Evolutionary conservation across 2,329 filamentous ascomycete species (phyloP).

Genomic region (Paecilomyces niveus): DNA sequence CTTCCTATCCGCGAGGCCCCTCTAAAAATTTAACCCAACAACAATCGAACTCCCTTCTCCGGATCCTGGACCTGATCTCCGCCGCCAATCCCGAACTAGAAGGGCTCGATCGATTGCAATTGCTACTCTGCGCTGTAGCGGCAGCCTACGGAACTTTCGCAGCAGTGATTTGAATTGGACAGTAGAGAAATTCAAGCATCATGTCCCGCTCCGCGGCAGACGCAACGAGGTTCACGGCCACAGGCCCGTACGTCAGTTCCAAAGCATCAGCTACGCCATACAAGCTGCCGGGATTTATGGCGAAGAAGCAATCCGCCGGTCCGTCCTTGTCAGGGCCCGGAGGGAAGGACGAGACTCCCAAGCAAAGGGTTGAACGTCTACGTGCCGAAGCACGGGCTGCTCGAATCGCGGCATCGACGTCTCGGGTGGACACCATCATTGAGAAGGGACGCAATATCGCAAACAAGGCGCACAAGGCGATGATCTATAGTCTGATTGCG

Average conservation of each 20-base stretch:
- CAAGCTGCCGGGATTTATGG: conserved; percentile 23
- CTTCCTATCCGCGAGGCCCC: background rate
- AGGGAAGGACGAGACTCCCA: conserved; percentile 51
- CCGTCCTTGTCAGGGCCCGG: conserved; percentile 16
- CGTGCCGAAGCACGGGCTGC: conserved; percentile 62
- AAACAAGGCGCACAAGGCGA: conserved; percentile 54
- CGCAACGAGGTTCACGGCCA: conserved; percentile 46
- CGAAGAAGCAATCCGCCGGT: conserved; percentile 6
- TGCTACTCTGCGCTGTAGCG: background rate
- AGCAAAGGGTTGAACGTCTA: conserved; percentile 62
- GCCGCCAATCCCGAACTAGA: background rate
- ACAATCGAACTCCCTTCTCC: background rate
- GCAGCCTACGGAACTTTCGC: background rate
- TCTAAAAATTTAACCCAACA: conserved; percentile 1
- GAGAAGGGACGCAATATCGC: conserved; percentile 49
- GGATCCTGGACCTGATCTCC: background rate
- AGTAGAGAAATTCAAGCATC: conserved; percentile 4
- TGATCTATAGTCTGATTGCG: conserved; percentile 54
- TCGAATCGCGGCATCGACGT: conserved; percentile 53
- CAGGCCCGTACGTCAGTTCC: conserved; percentile 41
- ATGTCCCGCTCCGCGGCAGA: conserved; percentile 44
- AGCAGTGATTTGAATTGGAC: background rate
- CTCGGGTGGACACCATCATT: conserved; percentile 48
- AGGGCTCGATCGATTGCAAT: background rate
- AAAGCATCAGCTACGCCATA: conserved; percentile 25